Evolutionary conservation across 805 yeast genomes (phyloP).

Genomic region (Ogataea paradorogensis): DNA sequence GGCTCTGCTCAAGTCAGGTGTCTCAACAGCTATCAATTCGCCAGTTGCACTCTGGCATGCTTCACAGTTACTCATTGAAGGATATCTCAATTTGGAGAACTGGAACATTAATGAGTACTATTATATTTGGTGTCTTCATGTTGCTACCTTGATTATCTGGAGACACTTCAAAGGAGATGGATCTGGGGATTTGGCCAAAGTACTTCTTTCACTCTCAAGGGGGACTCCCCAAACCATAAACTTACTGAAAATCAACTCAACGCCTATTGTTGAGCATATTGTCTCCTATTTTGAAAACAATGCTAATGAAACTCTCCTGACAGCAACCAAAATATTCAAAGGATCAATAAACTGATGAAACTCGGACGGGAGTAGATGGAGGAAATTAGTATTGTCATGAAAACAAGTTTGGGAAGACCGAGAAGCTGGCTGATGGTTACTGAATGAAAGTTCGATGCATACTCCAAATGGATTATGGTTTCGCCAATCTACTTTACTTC

Average conservation of each 20-base stretch:
- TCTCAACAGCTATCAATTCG: background rate
- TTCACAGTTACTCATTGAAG: slow-evolving; percentile 14
- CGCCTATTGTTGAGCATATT: slow-evolving; percentile 2
- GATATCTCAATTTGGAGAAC: slow-evolving; percentile 13
- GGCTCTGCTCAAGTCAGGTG: background rate
- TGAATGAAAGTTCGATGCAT: too few species aligned
- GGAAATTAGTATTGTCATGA: too few species aligned
- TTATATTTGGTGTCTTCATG: slow-evolving; percentile 18
- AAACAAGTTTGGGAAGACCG: too few species aligned
- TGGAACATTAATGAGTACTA: slow-evolving; percentile 18
- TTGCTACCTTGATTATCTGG: slow-evolving; percentile 13
- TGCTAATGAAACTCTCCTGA: background rate
- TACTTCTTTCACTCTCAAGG: slow-evolving; percentile 7
- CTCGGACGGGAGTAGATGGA: too few species aligned
- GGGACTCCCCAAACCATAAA: slow-evolving; percentile 6
- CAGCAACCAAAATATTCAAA: background rate
- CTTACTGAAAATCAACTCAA: slow-evolving; percentile 1
- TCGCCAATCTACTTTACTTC: too few species aligned
- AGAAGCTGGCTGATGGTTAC: too few species aligned
- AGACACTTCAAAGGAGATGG: slow-evolving; percentile 6
- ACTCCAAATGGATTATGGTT: too few species aligned
- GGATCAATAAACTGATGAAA: too few species aligned
- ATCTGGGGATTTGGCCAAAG: slow-evolving; percentile 6
- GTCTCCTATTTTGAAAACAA: background rate
- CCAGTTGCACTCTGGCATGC: slow-evolving; percentile 17